These are phyloP conservation scores for Poa annua DNA, from an alignment of 176 grass and related monocot species.

Conservation along the genomic window DNA sequence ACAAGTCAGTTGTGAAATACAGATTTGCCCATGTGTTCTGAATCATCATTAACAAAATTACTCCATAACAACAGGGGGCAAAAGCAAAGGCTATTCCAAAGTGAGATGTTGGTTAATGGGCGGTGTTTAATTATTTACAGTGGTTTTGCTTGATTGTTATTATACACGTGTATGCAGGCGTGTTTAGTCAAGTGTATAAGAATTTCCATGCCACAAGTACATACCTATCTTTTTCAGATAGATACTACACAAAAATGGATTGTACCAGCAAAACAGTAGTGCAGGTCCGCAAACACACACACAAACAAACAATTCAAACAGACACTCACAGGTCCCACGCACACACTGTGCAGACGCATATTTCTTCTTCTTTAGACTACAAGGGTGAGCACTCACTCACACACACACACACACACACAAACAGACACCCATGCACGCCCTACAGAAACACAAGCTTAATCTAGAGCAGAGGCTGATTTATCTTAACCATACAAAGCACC, in stretches of 20 bases:
- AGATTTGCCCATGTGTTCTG: not conserved
- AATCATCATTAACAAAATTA: constrained; percentile 30
- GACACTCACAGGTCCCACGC: not conserved
- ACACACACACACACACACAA: not conserved
- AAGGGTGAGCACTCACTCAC: not conserved
- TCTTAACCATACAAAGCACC: not conserved
- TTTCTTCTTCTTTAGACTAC: constrained; percentile 6
- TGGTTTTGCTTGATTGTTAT: constrained; percentile 23
- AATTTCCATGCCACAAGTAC: not conserved
- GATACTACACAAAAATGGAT: constrained; percentile 64
- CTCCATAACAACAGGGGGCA: not conserved
- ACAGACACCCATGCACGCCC: not conserved
- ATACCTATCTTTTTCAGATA: constrained; percentile 61
- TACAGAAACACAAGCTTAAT: constrained; percentile 13
- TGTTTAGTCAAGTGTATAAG: not conserved
- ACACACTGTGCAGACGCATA: not conserved
- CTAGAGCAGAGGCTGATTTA: not conserved
- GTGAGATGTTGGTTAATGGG: constrained; percentile 3
- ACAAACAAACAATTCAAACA: not conserved
- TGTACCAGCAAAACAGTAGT: constrained; percentile 52
- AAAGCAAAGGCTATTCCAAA: constrained; percentile 19
- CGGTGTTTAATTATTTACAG: constrained; percentile 15
- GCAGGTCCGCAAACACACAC: constrained; percentile 47
- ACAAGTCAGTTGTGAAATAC: not conserved
- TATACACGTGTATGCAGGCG: not conserved